Evolutionary conservation across 768 basidiomycete genomes (phyloP).

Genomic region (Lactarius tabidus): DNA sequence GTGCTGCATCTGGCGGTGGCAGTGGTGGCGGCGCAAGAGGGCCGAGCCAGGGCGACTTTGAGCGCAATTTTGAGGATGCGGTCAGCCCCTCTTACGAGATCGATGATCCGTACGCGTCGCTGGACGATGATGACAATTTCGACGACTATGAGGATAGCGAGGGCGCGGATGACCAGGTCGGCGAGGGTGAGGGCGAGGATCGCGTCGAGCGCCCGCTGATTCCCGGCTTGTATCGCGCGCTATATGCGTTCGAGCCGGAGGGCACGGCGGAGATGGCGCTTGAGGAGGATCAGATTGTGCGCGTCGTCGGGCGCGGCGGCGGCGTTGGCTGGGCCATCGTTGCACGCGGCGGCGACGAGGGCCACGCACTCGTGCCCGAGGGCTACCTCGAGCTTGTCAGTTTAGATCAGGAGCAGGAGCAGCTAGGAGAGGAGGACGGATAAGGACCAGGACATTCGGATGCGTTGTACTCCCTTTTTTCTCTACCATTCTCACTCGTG

Average conservation of each 20-base stretch:
- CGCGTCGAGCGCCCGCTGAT: conserved; percentile 39
- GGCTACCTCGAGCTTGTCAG: conserved; percentile 64
- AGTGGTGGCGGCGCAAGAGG: conserved; percentile 21
- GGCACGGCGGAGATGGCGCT: conserved; percentile 80
- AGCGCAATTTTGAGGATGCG: conserved; percentile 42
- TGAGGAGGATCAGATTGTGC: conserved; percentile 70
- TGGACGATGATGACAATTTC: conserved; percentile 29
- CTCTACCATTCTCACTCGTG: not conserved
- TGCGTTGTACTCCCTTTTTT: conserved; percentile 1
- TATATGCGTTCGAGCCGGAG: conserved; percentile 77
- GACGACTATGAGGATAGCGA: conserved; percentile 29
- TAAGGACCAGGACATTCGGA: conserved; percentile 8
- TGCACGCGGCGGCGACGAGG: conserved; percentile 39
- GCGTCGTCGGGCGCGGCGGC: conserved; percentile 69
- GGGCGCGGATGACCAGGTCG: conserved; percentile 18
- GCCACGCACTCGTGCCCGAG: conserved; percentile 74
- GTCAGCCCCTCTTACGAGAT: conserved; percentile 32
- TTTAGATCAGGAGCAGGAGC: conserved; percentile 30
- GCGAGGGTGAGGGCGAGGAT: conserved; percentile 31
- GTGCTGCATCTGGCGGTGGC: conserved; percentile 2
- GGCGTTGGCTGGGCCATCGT: conserved; percentile 82
- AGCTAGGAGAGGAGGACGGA: conserved; percentile 18
- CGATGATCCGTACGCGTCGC: conserved; percentile 24
- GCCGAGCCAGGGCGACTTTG: conserved; percentile 44
- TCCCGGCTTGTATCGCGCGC: conserved; percentile 71